Percentiles rank a stretch among this genome's conserved stretches.
phyloP scores from a whole-genome alignment of 768 basidiomycete species.

The Boletus subcaerulescens region DNA sequence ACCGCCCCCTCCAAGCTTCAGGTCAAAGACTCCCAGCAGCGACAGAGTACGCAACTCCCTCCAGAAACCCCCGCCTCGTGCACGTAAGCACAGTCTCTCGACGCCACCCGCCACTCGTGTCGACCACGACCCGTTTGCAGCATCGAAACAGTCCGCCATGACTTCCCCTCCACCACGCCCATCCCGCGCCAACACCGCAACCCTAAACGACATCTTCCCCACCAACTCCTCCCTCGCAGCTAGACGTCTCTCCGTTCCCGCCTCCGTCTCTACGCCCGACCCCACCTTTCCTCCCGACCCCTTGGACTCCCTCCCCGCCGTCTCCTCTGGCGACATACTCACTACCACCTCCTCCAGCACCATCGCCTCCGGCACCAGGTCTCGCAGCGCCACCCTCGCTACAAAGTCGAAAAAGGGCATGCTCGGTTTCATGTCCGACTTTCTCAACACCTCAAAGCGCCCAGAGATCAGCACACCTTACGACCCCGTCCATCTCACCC shows the following conservation, averaged over 20 bases:
- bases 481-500: conserved; percentile 98
- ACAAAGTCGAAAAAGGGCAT: conserved; percentile 61
- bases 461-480: conserved; percentile 96
- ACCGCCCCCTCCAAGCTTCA: conserved; percentile 30
- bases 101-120: conserved; percentile 16
- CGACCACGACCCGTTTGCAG: conserved; percentile 56
- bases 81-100: conserved; percentile 46
- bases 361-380: conserved; percentile 31
- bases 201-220: conserved; percentile 70
- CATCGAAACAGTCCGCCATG: not conserved
- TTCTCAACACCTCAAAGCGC: conserved; percentile 72
- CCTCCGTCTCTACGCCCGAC: conserved; percentile 27
- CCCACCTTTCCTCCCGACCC: conserved; percentile 18
- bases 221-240: conserved; percentile 38
- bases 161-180: conserved; percentile 64
- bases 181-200: conserved; percentile 82
- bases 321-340: conserved; percentile 13
- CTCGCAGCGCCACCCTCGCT: conserved; percentile 41
- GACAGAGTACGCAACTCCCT: conserved; percentile 50
- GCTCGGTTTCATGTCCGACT: conserved; percentile 61
- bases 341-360: not conserved
- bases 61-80: conserved; percentile 58
- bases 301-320: conserved; percentile 22
- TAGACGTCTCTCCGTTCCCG: conserved; percentile 54
- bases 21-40: conserved; percentile 25